phyloP scores from a whole-genome alignment of 768 basidiomycete genomes.

The Hortiboletus flavorubellus region DNA sequence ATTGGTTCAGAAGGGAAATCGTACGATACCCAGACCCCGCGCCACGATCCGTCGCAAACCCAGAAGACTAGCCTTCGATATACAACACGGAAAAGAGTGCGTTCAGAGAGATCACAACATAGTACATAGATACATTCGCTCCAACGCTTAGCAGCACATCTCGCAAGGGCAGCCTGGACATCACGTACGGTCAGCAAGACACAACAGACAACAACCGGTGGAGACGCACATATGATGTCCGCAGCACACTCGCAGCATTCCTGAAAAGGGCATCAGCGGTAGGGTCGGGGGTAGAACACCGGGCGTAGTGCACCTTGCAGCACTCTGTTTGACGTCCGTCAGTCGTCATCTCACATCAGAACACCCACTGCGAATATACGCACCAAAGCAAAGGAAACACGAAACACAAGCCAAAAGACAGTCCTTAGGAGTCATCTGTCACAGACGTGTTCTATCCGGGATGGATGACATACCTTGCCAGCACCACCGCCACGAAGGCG shows the following conservation, averaged over 20 bases:
- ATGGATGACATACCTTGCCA: conserved; percentile 44
- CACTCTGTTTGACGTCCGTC: conserved; percentile 43
- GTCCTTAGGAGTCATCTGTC: conserved; percentile 41
- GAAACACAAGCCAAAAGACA: conserved; percentile 57
- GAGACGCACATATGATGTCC: conserved; percentile 64
- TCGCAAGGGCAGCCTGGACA: conserved; percentile 73
- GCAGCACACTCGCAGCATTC: conserved; percentile 68
- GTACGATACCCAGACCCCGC: not conserved
- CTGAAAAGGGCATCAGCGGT: conserved; percentile 30
- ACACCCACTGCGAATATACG: conserved; percentile 19
- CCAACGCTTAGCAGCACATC: conserved; percentile 57
- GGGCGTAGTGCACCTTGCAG: conserved; percentile 51
- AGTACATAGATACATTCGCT: not conserved
- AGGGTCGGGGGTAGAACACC: not conserved
- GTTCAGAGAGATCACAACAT: conserved; percentile 2
- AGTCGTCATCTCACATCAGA: not conserved
- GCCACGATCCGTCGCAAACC: no score
- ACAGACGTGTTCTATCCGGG: not conserved
- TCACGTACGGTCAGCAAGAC: not conserved
- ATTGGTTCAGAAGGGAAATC: not conserved
- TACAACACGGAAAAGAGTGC: conserved; percentile 9
- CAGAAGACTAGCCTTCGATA: not conserved
- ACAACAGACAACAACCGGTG: not conserved
- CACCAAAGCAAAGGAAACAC: conserved; percentile 75
- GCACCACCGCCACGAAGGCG: conserved; percentile 73